Conservation (phyloP, 768 basidiomycete genomes). For the Russula griseocarnosa region DNA sequence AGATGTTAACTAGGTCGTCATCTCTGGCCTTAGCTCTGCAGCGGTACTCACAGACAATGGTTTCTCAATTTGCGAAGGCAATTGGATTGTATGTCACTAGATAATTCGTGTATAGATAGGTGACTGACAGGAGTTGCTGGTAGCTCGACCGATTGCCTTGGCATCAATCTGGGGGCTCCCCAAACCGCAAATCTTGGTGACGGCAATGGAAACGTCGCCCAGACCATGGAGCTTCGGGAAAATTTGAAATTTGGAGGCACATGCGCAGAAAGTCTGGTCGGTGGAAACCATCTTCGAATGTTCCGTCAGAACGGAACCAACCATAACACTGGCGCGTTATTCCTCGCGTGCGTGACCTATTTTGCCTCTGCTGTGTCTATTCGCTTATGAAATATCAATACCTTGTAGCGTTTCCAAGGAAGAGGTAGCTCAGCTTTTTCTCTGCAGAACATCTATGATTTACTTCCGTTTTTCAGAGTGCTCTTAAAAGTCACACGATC, state of each 20-base stretch:
- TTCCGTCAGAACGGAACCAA: slow-evolving; percentile 55
- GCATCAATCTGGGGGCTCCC: slow-evolving; percentile 34
- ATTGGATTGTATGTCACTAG: slow-evolving; percentile 55
- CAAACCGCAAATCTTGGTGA: slow-evolving; percentile 48
- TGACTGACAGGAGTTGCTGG: slow-evolving; percentile 32
- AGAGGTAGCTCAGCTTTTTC: slow-evolving; percentile 32
- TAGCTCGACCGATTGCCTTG: slow-evolving; percentile 44
- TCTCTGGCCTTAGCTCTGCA: slow-evolving; percentile 59
- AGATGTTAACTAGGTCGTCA: slow-evolving; percentile 45
- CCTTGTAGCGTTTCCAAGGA: slow-evolving; percentile 45
- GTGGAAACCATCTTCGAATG: slow-evolving; percentile 50
- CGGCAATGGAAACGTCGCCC: slow-evolving; percentile 43
- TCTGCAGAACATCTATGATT: not conserved
- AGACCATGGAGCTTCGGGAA: slow-evolving; percentile 44
- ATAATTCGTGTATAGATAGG: not conserved
- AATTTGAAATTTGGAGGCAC: slow-evolving; percentile 43
- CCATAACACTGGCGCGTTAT: slow-evolving; percentile 50
- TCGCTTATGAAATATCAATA: not conserved
- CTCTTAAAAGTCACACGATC: slow-evolving; percentile 40
- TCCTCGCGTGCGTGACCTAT: slow-evolving; percentile 48
- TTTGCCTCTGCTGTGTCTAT: not conserved
- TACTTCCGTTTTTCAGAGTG: slow-evolving; percentile 29
- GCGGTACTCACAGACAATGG: slow-evolving; percentile 53
- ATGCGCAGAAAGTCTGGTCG: slow-evolving; percentile 44
- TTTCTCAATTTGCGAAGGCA: slow-evolving; percentile 52